phyloP scores from a whole-genome alignment of 495 filamentous ascomycete species.

The Glonium stellatum region DNA sequence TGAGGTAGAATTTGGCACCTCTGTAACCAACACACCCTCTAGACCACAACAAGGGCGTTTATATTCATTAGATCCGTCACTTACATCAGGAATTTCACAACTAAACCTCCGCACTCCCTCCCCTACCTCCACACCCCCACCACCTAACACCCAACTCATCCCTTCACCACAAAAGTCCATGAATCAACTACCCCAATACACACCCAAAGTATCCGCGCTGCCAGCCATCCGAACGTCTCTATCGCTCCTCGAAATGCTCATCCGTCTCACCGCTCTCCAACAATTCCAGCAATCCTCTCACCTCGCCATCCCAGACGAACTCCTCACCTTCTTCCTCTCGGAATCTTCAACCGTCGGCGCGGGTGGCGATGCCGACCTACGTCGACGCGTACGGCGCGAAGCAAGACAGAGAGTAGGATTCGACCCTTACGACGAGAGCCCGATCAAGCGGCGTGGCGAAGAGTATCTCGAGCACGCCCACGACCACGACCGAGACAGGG shows the following conservation, averaged over 20 bases:
- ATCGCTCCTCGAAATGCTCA: conserved; percentile 86
- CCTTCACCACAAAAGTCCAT: conserved; percentile 48
- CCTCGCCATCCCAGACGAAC: conserved; percentile 87
- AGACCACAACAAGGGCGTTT: conserved; percentile 14
- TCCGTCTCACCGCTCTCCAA: conserved; percentile 88
- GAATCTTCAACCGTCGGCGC: conserved; percentile 70
- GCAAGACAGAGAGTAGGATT: conserved; percentile 78
- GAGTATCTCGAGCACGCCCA: conserved; percentile 48
- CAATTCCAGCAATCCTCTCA: conserved; percentile 95
- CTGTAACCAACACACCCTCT: conserved; percentile 14
- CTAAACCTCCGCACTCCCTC: conserved; percentile 33
- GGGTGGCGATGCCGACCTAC: conserved; percentile 62
- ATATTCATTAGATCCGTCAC: conserved; percentile 32
- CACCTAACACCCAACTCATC: conserved; percentile 24
- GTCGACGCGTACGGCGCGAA: conserved; percentile 61
- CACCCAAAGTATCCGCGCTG: conserved; percentile 16
- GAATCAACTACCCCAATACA: conserved; percentile 23
- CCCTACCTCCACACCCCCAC: conserved; percentile 22
- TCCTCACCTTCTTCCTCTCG: conserved; percentile 88
- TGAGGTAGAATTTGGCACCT: conserved; percentile 46
- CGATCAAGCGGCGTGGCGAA: conserved; percentile 56
- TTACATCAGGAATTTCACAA: conserved; percentile 22
- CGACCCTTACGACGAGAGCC: conserved; percentile 73
- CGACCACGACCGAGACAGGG: not conserved
- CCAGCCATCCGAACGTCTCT: conserved; percentile 58